A percentile compares a stretch with the other conserved stretches of the same genome.
phyloP scores from a whole-genome alignment of 1,284 basidiomycete species.

The Boletus mariae region DNA sequence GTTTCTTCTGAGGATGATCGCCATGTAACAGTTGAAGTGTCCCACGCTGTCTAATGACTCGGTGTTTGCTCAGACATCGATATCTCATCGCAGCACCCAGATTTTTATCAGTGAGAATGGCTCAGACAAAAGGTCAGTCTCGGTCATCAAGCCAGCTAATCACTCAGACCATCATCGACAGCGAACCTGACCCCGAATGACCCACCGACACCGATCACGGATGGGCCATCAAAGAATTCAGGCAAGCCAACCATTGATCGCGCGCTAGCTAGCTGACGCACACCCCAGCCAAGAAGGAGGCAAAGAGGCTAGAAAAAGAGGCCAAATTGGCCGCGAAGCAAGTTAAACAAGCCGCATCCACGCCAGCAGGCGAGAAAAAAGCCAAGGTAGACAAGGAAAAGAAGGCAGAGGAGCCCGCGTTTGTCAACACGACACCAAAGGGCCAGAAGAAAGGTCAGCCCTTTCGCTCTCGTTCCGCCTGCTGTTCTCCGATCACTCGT shows the following conservation, averaged over 20 bases:
- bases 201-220: background rate
- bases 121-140: background rate
- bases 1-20: slow-evolving; percentile 24
- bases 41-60: background rate
- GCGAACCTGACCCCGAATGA: background rate
- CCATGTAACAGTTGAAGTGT: slow-evolving; percentile 12
- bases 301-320: slow-evolving; percentile 66
- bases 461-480: background rate
- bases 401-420: slow-evolving; percentile 65
- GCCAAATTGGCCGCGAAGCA: slow-evolving; percentile 79
- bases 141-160: no score
- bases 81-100: background rate
- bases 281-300: slow-evolving; percentile 67
- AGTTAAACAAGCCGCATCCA: slow-evolving; percentile 47
- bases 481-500: background rate
- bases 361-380: slow-evolving; percentile 57
- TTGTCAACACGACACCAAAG: slow-evolving; percentile 82
- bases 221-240: slow-evolving; percentile 35
- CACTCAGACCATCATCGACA: background rate
- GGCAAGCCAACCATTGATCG: slow-evolving; percentile 18
- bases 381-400: slow-evolving; percentile 74
- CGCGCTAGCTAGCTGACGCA: slow-evolving; percentile 2
- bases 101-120: background rate
- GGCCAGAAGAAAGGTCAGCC: slow-evolving; percentile 86
- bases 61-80: background rate